phyloP scores from a whole-genome alignment of 306 rosid genomes.

The Castanopsis chinensis region DNA sequence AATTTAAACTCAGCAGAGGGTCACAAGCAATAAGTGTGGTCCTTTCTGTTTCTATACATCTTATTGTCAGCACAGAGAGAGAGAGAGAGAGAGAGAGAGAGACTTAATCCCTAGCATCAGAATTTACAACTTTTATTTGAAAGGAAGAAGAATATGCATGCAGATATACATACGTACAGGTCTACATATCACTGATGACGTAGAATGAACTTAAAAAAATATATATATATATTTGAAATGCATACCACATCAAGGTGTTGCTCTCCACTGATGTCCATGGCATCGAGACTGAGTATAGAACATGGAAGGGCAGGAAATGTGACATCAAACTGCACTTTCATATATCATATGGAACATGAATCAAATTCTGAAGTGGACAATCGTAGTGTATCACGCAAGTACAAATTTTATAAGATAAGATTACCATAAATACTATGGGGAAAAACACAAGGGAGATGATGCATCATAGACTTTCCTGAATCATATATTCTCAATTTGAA shows the following conservation, averaged over 20 bases:
- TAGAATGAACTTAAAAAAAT: not conserved
- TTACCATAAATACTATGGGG: not conserved
- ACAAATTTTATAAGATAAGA: not conserved
- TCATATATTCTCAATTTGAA: not conserved
- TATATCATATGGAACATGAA: slow-evolving; percentile 20
- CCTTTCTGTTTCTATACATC: not conserved
- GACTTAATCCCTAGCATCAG: not conserved
- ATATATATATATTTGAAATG: slow-evolving; percentile 1
- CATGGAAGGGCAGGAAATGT: slow-evolving; percentile 95
- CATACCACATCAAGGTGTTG: slow-evolving; percentile 96
- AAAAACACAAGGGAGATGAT: not conserved
- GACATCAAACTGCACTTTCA: slow-evolving; percentile 90
- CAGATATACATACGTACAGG: not conserved
- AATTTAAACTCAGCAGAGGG: slow-evolving; percentile 5
- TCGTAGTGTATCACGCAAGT: not conserved
- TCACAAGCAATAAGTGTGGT: not conserved
- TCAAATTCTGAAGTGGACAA: slow-evolving; percentile 6
- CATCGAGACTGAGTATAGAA: slow-evolving; percentile 90
- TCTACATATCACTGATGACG: not conserved
- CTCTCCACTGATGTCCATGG: slow-evolving; percentile 99
- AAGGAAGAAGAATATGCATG: not conserved
- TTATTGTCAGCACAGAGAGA: not conserved
- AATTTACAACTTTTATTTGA: not conserved
- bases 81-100: not conserved
- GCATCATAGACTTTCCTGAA: not conserved